Percentiles rank a stretch among this genome's conserved stretches.
Conservation (phyloP, 495 filamentous ascomycete genomes). For the Penicillium soppii region DNA sequence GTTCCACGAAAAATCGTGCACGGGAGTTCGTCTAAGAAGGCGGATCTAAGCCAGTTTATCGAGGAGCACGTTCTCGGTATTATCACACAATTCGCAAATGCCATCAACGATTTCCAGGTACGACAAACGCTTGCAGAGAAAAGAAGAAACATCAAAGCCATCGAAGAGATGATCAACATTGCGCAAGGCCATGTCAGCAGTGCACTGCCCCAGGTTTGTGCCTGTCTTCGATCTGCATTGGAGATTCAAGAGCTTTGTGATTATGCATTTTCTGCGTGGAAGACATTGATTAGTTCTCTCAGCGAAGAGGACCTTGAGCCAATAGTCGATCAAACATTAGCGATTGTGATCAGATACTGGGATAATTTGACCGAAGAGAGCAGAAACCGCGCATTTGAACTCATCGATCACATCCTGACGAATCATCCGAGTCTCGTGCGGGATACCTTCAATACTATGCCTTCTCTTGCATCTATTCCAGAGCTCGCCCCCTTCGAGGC, state of each 20-base stretch:
- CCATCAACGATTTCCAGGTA: constrained; percentile 69
- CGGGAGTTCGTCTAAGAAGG: constrained; percentile 49
- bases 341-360: constrained; percentile 83
- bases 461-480: constrained; percentile 73
- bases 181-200: constrained; percentile 66
- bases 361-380: constrained; percentile 58
- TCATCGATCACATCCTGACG: constrained; percentile 64
- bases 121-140: constrained; percentile 64
- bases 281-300: constrained; percentile 67
- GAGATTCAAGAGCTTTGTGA: constrained; percentile 68
- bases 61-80: constrained; percentile 85
- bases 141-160: constrained; percentile 71
- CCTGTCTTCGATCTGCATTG: constrained; percentile 83
- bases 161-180: constrained; percentile 83
- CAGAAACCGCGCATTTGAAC: constrained; percentile 53
- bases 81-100: constrained; percentile 76
- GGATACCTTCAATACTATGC: constrained; percentile 67
- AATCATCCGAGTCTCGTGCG: constrained; percentile 58
- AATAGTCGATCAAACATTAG: constrained; percentile 82
- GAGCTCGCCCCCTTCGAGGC: constrained; percentile 63
- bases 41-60: constrained; percentile 70
- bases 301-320: constrained; percentile 74
- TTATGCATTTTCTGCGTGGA: constrained; percentile 81
- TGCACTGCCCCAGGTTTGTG: constrained; percentile 81
- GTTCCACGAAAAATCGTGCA: constrained; percentile 54